Conservation (phyloP, 75 land plant species). For the Sequoiadendron giganteum region DNA sequence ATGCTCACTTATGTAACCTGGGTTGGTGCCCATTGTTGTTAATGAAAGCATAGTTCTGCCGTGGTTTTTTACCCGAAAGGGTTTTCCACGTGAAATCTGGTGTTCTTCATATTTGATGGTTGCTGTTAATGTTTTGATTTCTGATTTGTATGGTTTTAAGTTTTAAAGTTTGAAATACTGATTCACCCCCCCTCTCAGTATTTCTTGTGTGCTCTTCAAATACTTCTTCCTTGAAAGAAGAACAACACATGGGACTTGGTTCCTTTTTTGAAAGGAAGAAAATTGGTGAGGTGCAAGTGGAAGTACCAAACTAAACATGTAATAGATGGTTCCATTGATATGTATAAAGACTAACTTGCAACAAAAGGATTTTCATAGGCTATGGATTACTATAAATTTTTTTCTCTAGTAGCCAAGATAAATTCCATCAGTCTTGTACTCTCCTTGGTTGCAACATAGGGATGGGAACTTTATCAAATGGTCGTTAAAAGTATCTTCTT, state of each 20-base stretch:
- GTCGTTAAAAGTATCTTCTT: not conserved
- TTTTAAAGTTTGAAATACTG: no score
- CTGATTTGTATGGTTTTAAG: no score
- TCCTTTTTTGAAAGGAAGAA: slow-evolving; percentile 14
- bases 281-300: slow-evolving; percentile 24
- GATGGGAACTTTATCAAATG: no score
- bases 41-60: no score
- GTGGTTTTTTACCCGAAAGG: no score
- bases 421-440: not conserved
- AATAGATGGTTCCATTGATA: slow-evolving; percentile 12
- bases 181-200: no score
- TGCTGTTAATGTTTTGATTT: no score
- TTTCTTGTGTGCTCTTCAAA: no score
- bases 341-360: slow-evolving; percentile 5
- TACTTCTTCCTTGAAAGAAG: slow-evolving; percentile 1
- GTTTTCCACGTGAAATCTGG: no score
- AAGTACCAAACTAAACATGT: slow-evolving; percentile 17
- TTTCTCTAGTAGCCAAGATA: not conserved
- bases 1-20: no score
- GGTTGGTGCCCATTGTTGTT: no score
- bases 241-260: slow-evolving; percentile 28
- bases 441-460: slow-evolving; percentile 3
- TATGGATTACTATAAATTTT: slow-evolving; percentile 19
- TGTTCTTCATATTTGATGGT: no score
- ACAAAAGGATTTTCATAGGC: slow-evolving; percentile 14